Base-by-base conservation (phyloP, 1,139 yeast species). In the Hemisphaericaspora xylofermentans region DNA sequence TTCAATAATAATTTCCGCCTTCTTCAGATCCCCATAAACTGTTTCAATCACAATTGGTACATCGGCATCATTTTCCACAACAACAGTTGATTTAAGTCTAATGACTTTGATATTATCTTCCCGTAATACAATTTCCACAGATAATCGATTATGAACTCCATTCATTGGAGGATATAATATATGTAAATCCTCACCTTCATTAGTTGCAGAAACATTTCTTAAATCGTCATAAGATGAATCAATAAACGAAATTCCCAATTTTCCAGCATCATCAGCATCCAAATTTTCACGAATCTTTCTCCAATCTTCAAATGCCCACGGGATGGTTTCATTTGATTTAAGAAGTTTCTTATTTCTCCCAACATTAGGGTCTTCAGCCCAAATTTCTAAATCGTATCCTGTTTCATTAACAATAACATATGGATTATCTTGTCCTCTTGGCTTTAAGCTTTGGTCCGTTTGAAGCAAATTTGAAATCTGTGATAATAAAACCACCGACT, bases 271-370 rank as follows among this genome's bases (percentile, higher is more conserved):
- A 47, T 84, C 84, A 2, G 87, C 79, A 47, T 80, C 83, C 43
- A 89, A 67, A 44, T 82, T 81, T 55, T 93, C 96, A 60, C 98
- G 82, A 16, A 89, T 79, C 26, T 75, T 76, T 47, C 87, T 75
- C 97, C 98, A 93, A 56, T 93, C 96, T 55, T 91, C 95, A 67
- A 94, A 94, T 33, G 93, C 82, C 98, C 98, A 94, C 0, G 91
- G 85, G 9, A 79, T 63, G 6, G 65, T 64, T 5, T 75, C 76
- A 3, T 78, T 76, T 34, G 82, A 74, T 36, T 67, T 66, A 18
- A 89, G 60, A 0, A 57, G 43, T 0, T 73, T 67, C 25, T 42
- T 43, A 12, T 40, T 42, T 18, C 15, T 19, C 8, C 35, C 54
- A 26, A 34, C 50, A 6, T 44, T 43, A 2, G 48, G 48, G 0